A percentile compares a stretch with the other conserved stretches of the same genome.
These are phyloP conservation scores for Digitaria exilis DNA, from an alignment of 202 grass and related monocot species.

Conservation along the genomic window DNA sequence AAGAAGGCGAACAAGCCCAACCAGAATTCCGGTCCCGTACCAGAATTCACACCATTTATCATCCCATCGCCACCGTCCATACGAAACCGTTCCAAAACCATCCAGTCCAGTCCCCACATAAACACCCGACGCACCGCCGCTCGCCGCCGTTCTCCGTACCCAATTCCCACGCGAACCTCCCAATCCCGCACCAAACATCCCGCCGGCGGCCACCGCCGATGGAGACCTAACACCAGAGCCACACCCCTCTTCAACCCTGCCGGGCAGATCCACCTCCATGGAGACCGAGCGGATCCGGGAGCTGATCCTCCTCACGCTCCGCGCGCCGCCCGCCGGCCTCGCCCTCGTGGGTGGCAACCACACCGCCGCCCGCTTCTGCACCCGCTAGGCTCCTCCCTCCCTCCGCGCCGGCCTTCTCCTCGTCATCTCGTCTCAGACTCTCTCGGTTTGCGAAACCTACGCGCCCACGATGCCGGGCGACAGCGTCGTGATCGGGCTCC, in stretches of 20 bases:
- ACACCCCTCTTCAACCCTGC: background rate
- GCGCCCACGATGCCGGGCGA: slow-evolving; percentile 40
- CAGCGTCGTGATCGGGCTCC: slow-evolving; percentile 59
- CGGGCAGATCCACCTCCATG: slow-evolving; percentile 42
- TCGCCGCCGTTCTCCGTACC: slow-evolving; percentile 16
- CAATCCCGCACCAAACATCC: slow-evolving; percentile 10
- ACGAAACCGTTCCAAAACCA: slow-evolving; percentile 16
- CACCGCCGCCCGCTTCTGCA: slow-evolving; percentile 93
- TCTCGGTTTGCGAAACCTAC: background rate
- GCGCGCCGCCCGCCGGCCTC: slow-evolving; percentile 55
- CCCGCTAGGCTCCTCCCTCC: slow-evolving; percentile 45
- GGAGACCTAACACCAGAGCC: slow-evolving; percentile 42
- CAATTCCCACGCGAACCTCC: background rate
- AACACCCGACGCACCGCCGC: slow-evolving; percentile 37
- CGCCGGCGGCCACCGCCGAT: slow-evolving; percentile 42
- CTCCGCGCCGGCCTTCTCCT: slow-evolving; percentile 7
- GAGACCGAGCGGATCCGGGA: slow-evolving; percentile 65
- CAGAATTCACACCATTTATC: background rate
- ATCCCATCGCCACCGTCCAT: background rate
- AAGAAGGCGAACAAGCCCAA: background rate
- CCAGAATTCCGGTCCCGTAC: background rate
- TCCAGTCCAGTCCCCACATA: background rate
- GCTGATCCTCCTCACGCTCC: slow-evolving; percentile 72
- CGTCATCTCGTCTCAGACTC: background rate
- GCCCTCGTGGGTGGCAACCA: slow-evolving; percentile 98